phyloP scores from a whole-genome alignment of 2,329 filamentous ascomycete genomes.

The Xylariaceae sp. region DNA sequence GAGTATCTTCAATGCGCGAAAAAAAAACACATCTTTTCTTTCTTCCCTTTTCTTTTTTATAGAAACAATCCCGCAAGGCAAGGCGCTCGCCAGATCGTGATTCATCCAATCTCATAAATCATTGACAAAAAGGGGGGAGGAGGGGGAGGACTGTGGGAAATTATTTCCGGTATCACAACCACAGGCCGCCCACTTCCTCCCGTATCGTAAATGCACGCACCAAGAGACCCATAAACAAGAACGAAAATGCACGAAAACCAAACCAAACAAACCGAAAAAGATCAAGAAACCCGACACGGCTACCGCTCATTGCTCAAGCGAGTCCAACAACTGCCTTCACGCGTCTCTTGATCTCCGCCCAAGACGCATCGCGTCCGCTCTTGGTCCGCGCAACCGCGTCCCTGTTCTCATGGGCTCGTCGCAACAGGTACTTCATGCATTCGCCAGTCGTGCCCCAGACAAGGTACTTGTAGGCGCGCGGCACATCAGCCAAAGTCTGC shows the following conservation, averaged over 20 bases:
- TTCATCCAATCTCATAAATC: too few relatives aligned
- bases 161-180: neutral
- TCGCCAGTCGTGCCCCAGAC: slow-evolving; percentile 68
- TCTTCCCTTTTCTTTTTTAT: neutral
- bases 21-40: neutral
- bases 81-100: too few relatives aligned
- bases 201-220: neutral
- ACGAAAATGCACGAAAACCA: neutral
- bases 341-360: slow-evolving; percentile 54
- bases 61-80: too few relatives aligned
- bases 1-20: too few relatives aligned
- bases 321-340: slow-evolving; percentile 38
- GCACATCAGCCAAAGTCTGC: slow-evolving; percentile 9
- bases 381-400: slow-evolving; percentile 62
- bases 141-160: too few relatives aligned
- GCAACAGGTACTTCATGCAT: slow-evolving; percentile 78
- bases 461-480: slow-evolving; percentile 59
- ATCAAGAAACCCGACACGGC: neutral
- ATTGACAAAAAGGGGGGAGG: too few relatives aligned
- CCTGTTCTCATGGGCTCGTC: slow-evolving; percentile 69
- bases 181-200: neutral
- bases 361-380: slow-evolving; percentile 58
- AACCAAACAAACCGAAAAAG: neutral
- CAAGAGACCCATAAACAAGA: neutral
- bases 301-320: slow-evolving; percentile 5